Evolutionary conservation across 1,139 yeast genomes (phyloP).

Genomic region (Candida sp.): DNA sequence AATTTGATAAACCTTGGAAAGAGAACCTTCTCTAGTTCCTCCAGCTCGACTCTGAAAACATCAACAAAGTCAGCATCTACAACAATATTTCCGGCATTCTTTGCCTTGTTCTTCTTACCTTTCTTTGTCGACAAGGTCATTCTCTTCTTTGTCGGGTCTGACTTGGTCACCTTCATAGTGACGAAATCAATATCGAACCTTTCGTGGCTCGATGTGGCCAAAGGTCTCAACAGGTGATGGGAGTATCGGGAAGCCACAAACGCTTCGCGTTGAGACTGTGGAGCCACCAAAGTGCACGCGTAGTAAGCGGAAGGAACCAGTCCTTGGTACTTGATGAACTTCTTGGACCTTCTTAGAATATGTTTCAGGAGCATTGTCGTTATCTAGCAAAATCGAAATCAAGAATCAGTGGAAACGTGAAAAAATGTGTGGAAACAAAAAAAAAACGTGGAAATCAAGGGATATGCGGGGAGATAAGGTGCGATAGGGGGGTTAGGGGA

Average conservation of each 20-base stretch:
- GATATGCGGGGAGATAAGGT: no score
- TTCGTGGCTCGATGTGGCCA: slow-evolving; percentile 1
- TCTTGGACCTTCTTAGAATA: background rate
- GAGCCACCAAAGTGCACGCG: background rate
- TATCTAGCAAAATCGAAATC: background rate
- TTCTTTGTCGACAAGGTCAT: no score
- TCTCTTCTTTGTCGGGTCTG: no score
- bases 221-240: background rate
- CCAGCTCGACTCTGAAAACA: background rate
- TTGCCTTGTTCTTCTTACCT: background rate
- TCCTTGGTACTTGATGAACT: background rate
- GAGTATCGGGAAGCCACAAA: background rate
- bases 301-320: background rate
- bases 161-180: slow-evolving; percentile 1
- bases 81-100: no score
- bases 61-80: background rate
- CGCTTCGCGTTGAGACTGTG: background rate
- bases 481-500: no score
- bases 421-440: no score
- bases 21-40: background rate
- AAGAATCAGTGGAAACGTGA: background rate
- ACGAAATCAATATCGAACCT: background rate
- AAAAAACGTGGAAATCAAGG: background rate
- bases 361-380: background rate
- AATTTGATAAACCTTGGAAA: no score